Conservation (phyloP, 2,329 filamentous ascomycete species). For the Trichoderma arundinaceum region DNA sequence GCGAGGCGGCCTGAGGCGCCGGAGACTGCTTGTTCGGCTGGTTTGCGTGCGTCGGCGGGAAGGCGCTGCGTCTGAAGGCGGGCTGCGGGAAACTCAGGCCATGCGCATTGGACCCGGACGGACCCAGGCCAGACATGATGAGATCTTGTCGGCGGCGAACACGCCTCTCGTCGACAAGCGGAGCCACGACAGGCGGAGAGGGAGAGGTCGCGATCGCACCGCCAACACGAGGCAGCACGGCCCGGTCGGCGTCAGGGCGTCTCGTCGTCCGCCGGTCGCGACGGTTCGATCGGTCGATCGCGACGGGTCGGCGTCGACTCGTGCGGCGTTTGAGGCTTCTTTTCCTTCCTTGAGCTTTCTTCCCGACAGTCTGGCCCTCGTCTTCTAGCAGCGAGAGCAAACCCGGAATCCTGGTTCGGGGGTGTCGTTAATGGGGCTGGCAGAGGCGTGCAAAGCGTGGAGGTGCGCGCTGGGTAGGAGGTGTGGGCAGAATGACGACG, state of each 20-base stretch:
- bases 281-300: conserved; percentile 19
- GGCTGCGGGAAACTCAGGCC: conserved; percentile 60
- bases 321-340: neutral
- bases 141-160: conserved; percentile 21
- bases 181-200: neutral
- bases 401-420: conserved; percentile 43
- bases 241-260: conserved; percentile 20
- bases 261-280: conserved; percentile 28
- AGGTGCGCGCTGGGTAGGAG: conserved; percentile 38
- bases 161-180: conserved; percentile 22
- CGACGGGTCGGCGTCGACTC: conserved; percentile 15
- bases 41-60: conserved; percentile 55
- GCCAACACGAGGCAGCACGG: conserved; percentile 12
- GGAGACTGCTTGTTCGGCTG: conserved; percentile 62
- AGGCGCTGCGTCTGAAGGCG: conserved; percentile 54
- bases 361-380: conserved; percentile 30
- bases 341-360: neutral
- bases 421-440: conserved; percentile 51
- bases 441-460: conserved; percentile 48
- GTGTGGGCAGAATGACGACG: conserved; percentile 42
- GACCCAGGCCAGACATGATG: conserved; percentile 57
- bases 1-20: conserved; percentile 59
- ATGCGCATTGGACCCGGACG: conserved; percentile 58
- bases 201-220: conserved; percentile 1
- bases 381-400: conserved; percentile 33